A percentile compares a stretch with the other conserved stretches of the same genome.
Evolutionary conservation across 169 alveolate species (phyloP).

Genomic region (Eimeria zaria): DNA sequence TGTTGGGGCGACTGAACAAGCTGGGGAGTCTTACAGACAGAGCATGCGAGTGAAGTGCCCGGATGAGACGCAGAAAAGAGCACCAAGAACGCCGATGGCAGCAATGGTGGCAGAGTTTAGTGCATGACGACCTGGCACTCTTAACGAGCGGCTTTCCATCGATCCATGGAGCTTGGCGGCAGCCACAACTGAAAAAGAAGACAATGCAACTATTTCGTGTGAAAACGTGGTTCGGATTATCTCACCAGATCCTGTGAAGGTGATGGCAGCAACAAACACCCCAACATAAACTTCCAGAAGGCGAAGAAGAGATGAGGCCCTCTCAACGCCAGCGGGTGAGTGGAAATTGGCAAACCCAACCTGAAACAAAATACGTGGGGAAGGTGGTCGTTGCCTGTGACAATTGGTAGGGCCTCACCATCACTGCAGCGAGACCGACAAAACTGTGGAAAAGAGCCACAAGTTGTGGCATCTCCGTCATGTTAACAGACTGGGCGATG

Average conservation of each 20-base stretch:
- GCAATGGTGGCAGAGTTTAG: constrained; percentile 74
- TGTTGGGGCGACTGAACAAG: background rate
- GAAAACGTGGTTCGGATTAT: background rate
- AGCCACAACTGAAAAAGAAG: constrained; percentile 91
- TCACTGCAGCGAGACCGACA: constrained; percentile 98
- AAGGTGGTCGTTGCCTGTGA: background rate
- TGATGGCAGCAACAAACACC: constrained; percentile 95
- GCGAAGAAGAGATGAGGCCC: constrained; percentile 46
- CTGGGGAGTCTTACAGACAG: constrained; percentile 54
- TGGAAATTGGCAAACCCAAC: constrained; percentile 85
- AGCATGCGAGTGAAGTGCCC: constrained; percentile 67
- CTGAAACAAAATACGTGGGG: constrained; percentile 11
- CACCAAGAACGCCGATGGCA: constrained; percentile 78
- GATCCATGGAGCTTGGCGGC: constrained; percentile 96
- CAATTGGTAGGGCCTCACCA: constrained; percentile 91
- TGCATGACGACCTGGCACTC: constrained; percentile 90
- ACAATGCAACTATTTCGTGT: background rate
- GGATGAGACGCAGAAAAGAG: constrained; percentile 65
- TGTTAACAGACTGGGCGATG: constrained; percentile 78
- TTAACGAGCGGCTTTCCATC: constrained; percentile 91
- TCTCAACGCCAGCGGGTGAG: constrained; percentile 67
- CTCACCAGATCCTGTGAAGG: constrained; percentile 96
- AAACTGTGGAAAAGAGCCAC: constrained; percentile 98
- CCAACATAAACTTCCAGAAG: constrained; percentile 90
- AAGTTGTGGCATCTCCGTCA: constrained; percentile 93